These are phyloP conservation scores for Colletotrichum tofieldiae DNA, from an alignment of 2,329 filamentous ascomycete genomes.

Conservation along the genomic window DNA sequence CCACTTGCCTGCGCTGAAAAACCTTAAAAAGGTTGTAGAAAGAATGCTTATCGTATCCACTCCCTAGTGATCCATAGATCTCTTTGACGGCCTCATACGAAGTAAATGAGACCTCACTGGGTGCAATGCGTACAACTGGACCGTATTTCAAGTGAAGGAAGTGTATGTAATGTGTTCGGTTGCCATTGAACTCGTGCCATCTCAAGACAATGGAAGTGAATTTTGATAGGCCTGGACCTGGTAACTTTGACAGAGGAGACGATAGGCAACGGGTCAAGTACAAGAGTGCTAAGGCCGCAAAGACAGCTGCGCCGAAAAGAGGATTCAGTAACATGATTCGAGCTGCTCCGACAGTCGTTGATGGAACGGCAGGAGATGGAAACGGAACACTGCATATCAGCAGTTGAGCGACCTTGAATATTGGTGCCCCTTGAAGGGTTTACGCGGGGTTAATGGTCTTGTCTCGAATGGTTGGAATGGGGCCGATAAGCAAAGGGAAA, in stretches of 20 bases:
- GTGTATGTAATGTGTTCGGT: slow-evolving; percentile 71
- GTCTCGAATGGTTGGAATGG: slow-evolving; percentile 4
- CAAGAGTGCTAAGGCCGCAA: slow-evolving; percentile 15
- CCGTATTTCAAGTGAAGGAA: slow-evolving; percentile 70
- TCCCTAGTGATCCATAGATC: slow-evolving; percentile 74
- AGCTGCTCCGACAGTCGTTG: background rate
- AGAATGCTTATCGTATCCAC: slow-evolving; percentile 76
- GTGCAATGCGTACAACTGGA: slow-evolving; percentile 70
- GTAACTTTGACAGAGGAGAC: slow-evolving; percentile 60
- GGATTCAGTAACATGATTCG: slow-evolving; percentile 45
- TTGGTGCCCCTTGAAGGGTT: slow-evolving; percentile 4
- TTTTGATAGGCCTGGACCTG: slow-evolving; percentile 64
- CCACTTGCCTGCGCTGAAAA: slow-evolving; percentile 67
- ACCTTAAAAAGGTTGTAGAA: slow-evolving; percentile 75
- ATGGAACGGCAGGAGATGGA: background rate
- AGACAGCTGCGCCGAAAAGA: slow-evolving; percentile 16
- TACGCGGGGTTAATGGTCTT: slow-evolving; percentile 15
- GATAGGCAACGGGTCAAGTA: slow-evolving; percentile 46
- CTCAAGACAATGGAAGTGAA: slow-evolving; percentile 68
- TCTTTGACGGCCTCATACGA: slow-evolving; percentile 71
- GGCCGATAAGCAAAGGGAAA: slow-evolving; percentile 25
- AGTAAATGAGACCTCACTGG: slow-evolving; percentile 73
- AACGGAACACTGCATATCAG: background rate
- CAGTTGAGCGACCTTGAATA: background rate
- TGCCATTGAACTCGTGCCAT: slow-evolving; percentile 69